phyloP scores from a whole-genome alignment of 768 basidiomycete species.

The Rhizopogon rudus region DNA sequence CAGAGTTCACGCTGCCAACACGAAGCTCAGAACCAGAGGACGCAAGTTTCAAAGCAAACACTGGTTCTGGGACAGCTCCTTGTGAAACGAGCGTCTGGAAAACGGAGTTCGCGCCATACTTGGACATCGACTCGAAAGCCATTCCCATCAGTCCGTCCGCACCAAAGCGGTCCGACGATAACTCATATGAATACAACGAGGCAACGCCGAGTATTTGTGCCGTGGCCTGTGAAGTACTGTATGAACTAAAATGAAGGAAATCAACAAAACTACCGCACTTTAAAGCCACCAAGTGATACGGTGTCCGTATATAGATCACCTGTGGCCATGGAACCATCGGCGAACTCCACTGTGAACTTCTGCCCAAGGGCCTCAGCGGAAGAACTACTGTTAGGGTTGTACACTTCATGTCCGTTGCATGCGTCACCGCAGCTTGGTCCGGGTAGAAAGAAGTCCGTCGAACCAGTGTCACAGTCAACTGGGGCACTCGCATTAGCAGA shows the following conservation, averaged over 20 bases:
- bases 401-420: constrained; percentile 31
- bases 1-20: constrained; percentile 37
- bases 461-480: constrained; percentile 33
- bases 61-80: constrained; percentile 23
- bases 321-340: constrained; percentile 35
- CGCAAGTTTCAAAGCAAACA: constrained; percentile 38
- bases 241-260: not conserved
- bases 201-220: constrained; percentile 21
- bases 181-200: constrained; percentile 10
- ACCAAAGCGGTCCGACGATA: constrained; percentile 10
- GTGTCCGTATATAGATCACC: constrained; percentile 36
- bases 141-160: constrained; percentile 36
- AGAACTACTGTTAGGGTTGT: constrained; percentile 28
- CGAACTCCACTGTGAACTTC: constrained; percentile 34
- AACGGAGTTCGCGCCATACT: constrained; percentile 29
- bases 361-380: constrained; percentile 19
- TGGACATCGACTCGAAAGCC: constrained; percentile 36
- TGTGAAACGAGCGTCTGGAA: constrained; percentile 40
- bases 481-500: not conserved
- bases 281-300: constrained; percentile 32
- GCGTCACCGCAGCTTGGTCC: constrained; percentile 17
- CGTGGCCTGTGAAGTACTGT: constrained; percentile 17
- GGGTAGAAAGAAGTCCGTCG: constrained; percentile 30
- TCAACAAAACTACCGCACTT: constrained; percentile 11
- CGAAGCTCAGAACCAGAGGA: constrained; percentile 29